Evolutionary conservation across 306 rosid species (phyloP).

Genomic region (Psophocarpus tetragonolobus): DNA sequence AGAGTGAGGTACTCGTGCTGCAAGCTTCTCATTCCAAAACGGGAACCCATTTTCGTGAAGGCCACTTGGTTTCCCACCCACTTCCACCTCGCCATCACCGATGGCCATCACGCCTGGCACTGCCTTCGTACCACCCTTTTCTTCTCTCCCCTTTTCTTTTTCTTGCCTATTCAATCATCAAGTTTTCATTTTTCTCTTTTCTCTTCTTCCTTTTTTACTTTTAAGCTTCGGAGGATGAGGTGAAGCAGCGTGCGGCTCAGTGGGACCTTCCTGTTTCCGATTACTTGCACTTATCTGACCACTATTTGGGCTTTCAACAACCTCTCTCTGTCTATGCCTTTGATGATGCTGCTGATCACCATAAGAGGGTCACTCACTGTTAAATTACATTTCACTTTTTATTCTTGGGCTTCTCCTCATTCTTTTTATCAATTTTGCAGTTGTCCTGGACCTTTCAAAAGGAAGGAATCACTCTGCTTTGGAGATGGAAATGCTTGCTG

Average conservation of each 20-base stretch:
- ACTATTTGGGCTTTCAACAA: slow-evolving; percentile 77
- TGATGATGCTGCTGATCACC: slow-evolving; percentile 69
- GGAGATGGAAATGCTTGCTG: slow-evolving; percentile 87
- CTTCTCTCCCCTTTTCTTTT: neutral
- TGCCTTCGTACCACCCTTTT: slow-evolving; percentile 52
- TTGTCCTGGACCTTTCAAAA: slow-evolving; percentile 90
- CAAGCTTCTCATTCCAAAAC: slow-evolving; percentile 48
- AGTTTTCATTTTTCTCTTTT: neutral
- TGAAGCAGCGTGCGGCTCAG: slow-evolving; percentile 72
- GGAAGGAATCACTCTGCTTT: slow-evolving; percentile 75
- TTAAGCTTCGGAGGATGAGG: slow-evolving; percentile 68
- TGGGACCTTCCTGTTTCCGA: slow-evolving; percentile 85
- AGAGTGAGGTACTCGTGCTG: slow-evolving; percentile 61
- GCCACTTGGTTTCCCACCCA: slow-evolving; percentile 62
- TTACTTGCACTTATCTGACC: slow-evolving; percentile 66
- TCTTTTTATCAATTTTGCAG: slow-evolving; percentile 52
- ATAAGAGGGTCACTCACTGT: slow-evolving; percentile 49
- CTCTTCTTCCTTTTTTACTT: neutral
- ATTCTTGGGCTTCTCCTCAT: too few species aligned
- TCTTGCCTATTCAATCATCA: neutral
- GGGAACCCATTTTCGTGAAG: slow-evolving; percentile 61
- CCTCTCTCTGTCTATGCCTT: slow-evolving; percentile 64
- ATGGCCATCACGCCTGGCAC: slow-evolving; percentile 70
- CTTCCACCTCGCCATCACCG: slow-evolving; percentile 74
- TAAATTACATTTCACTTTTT: too few species aligned